Evolutionary conservation across 176 grass and related monocot genomes (phyloP).

Genomic region (Oryza meridionalis): DNA sequence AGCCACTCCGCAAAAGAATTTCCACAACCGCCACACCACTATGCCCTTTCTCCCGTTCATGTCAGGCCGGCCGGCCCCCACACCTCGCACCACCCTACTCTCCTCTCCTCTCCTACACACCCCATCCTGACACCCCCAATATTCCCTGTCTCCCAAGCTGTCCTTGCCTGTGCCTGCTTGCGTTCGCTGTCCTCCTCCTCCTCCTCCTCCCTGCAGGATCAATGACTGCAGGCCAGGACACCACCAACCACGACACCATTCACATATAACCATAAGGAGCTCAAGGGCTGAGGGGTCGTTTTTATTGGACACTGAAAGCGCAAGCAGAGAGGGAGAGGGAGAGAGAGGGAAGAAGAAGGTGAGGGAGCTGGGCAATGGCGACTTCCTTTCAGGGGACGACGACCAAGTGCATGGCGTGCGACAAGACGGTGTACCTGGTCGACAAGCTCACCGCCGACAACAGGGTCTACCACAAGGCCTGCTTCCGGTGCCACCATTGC

Average conservation of each 20-base stretch:
- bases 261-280: conserved; percentile 43
- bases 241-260: conserved; percentile 47
- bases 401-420: conserved; percentile 93
- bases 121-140: conserved; percentile 38
- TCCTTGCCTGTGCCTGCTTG: conserved; percentile 22
- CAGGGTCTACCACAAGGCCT: conserved; percentile 96
- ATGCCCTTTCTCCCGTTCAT: neutral
- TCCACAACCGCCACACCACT: conserved; percentile 32
- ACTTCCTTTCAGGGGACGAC: conserved; percentile 79
- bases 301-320: neutral
- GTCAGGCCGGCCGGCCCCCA: conserved; percentile 4
- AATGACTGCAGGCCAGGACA: conserved; percentile 29
- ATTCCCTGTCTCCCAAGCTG: conserved; percentile 53
- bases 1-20: conserved; percentile 33
- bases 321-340: neutral
- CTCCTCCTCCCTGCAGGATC: conserved; percentile 31
- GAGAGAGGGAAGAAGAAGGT: too few species aligned
- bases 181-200: neutral
- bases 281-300: neutral
- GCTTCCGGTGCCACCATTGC: conserved; percentile 99
- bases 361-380: conserved; percentile 40
- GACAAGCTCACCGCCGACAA: conserved; percentile 99
- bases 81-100: neutral
- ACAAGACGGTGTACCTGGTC: conserved; percentile 97
- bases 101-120: too few species aligned